A percentile compares a stretch with the other conserved stretches of the same genome.
Conservation (phyloP, 257 asterid species). For the Vinca minor region DNA sequence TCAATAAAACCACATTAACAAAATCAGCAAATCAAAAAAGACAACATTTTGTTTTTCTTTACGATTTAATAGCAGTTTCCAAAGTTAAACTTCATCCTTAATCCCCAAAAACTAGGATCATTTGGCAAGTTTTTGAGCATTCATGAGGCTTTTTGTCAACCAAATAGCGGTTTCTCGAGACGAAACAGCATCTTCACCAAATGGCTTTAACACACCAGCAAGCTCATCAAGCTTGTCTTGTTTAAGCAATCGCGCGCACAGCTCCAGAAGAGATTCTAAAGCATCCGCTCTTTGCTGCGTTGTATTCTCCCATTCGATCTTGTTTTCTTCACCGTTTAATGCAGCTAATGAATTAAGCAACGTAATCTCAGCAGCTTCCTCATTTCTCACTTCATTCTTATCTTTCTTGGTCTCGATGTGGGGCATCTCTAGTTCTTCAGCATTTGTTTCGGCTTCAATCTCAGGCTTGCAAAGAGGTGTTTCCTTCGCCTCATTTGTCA, state of each 20-base stretch:
- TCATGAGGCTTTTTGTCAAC: constrained; percentile 75
- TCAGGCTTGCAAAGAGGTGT: constrained; percentile 17
- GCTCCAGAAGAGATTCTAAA: constrained; percentile 82
- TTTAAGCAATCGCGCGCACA: constrained; percentile 73
- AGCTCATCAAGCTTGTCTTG: constrained; percentile 88
- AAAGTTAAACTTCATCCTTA: constrained; percentile 10
- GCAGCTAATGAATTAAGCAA: constrained; percentile 25
- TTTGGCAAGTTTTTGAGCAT: constrained; percentile 50
- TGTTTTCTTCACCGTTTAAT: constrained; percentile 24
- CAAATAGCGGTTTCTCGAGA: constrained; percentile 94
- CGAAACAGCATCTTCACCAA: constrained; percentile 73
- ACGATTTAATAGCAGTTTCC: constrained; percentile 1
- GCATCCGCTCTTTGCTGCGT: constrained; percentile 75
- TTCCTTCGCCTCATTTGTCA: constrained; percentile 11
- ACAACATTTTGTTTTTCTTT: not conserved
- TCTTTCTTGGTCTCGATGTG: constrained; percentile 24
- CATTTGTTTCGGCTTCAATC: constrained; percentile 21
- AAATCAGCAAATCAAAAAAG: constrained; percentile 7
- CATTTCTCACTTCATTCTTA: constrained; percentile 15
- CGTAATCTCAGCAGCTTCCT: constrained; percentile 18
- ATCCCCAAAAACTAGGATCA: constrained; percentile 26
- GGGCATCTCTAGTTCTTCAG: constrained; percentile 8
- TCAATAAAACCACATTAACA: constrained; percentile 9
- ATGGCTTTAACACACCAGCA: constrained; percentile 74
- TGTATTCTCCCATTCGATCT: constrained; percentile 28